These are phyloP conservation scores for Fusarium clavum DNA, from an alignment of 2,329 filamentous ascomycete genomes.

Conservation along the genomic window DNA sequence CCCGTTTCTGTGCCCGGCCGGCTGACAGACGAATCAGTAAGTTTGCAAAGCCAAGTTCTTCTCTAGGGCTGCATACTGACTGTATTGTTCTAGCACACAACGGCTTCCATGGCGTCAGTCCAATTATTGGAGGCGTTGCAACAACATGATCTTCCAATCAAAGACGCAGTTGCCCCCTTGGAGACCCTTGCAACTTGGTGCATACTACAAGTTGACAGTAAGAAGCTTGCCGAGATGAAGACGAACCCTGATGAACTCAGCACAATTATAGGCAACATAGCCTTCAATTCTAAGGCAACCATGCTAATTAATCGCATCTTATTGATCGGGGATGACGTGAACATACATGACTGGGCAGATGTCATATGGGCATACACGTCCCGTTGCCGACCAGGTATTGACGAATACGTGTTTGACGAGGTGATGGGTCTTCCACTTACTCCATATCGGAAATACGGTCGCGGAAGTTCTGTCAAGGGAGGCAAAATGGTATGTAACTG, in stretches of 20 bases:
- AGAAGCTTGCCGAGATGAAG: not conserved
- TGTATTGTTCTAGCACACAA: not conserved
- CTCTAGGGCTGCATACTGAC: too few species aligned
- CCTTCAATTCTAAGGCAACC: not conserved
- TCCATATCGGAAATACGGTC: not conserved
- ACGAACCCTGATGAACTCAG: not conserved
- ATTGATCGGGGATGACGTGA: not conserved
- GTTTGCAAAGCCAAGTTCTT: too few species aligned
- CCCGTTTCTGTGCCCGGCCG: not conserved
- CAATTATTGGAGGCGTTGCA: not conserved
- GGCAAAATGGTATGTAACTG: not conserved
- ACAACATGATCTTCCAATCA: not conserved
- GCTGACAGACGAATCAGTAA: conserved; percentile 7
- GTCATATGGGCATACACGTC: not conserved
- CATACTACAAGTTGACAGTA: not conserved
- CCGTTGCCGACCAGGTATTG: not conserved
- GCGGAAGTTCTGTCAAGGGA: not conserved
- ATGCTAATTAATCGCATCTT: not conserved
- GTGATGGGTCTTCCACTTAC: not conserved
- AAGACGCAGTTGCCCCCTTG: not conserved
- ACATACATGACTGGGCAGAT: not conserved
- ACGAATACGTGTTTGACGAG: not conserved
- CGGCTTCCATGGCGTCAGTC: not conserved
- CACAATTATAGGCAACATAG: not conserved
- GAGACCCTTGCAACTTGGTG: not conserved